These are phyloP conservation scores for Mucor indicus DNA, from an alignment of 371 early-diverging fungal genomes.

Conservation along the genomic window DNA sequence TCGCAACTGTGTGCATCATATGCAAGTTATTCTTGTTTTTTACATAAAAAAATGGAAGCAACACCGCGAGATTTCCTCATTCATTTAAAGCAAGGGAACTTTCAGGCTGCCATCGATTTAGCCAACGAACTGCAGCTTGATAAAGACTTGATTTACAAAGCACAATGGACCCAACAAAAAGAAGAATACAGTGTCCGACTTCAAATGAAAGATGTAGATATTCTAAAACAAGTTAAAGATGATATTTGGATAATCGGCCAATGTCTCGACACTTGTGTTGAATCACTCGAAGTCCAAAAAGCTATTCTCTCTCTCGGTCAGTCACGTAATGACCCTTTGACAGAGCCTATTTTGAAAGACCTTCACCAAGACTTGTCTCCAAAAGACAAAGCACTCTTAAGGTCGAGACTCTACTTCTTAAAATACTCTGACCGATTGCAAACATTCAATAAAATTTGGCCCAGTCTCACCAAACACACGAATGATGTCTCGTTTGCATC, in stretches of 20 bases:
- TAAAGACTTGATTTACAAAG: constrained; percentile 62
- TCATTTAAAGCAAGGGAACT: constrained; percentile 48
- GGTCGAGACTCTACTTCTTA: constrained; percentile 49
- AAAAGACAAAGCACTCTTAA: constrained; percentile 27
- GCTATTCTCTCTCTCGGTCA: constrained; percentile 55
- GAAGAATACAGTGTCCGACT: constrained; percentile 5
- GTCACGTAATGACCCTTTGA: constrained; percentile 38
- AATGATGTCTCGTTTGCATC: constrained; percentile 17
- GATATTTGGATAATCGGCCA: constrained; percentile 61
- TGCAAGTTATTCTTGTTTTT: background rate
- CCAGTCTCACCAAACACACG: constrained; percentile 5
- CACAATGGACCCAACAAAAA: constrained; percentile 49
- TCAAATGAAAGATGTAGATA: constrained; percentile 39
- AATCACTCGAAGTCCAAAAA: constrained; percentile 31
- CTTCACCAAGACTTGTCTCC: constrained; percentile 6
- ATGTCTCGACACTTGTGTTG: constrained; percentile 45
- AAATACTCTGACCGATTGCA: constrained; percentile 67
- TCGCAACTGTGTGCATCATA: too few species aligned
- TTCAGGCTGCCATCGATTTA: constrained; percentile 62
- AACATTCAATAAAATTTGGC: constrained; percentile 60
- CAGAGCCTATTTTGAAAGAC: constrained; percentile 35
- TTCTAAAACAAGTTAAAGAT: constrained; percentile 57
- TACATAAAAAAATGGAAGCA: constrained; percentile 25
- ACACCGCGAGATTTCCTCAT: constrained; percentile 32
- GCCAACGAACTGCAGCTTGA: constrained; percentile 54